Percentiles rank a stretch among this genome's conserved stretches.
Evolutionary conservation across 2,329 filamentous ascomycete genomes (phyloP).

Genomic region (Periconia sp.): DNA sequence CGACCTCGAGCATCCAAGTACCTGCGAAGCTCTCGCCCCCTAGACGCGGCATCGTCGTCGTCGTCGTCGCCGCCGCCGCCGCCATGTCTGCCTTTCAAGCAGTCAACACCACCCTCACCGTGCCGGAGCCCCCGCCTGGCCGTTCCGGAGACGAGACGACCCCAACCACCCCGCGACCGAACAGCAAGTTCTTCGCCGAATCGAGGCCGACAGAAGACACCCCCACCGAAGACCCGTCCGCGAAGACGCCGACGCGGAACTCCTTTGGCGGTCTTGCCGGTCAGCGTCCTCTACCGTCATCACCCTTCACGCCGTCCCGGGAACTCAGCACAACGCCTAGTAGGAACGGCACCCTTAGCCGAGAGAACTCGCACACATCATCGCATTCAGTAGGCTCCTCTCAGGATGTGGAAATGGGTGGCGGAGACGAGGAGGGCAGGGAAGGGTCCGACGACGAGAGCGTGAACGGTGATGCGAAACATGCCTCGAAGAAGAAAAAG

Average conservation of each 20-base stretch:
- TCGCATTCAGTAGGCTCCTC: slow-evolving; percentile 65
- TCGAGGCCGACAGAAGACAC: slow-evolving; percentile 41
- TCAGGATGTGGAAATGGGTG: slow-evolving; percentile 79
- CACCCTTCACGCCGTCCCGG: slow-evolving; percentile 53
- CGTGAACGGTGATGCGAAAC: slow-evolving; percentile 65
- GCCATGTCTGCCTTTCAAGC: slow-evolving; percentile 65
- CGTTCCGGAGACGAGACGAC: slow-evolving; percentile 60
- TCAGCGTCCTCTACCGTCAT: slow-evolving; percentile 54
- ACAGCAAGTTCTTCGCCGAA: slow-evolving; percentile 49
- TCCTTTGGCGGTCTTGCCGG: slow-evolving; percentile 55
- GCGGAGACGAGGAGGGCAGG: slow-evolving; percentile 72
- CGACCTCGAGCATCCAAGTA: not conserved
- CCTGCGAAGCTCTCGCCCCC: not conserved
- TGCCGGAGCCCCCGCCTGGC: slow-evolving; percentile 49
- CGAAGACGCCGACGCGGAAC: slow-evolving; percentile 69
- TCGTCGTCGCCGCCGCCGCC: slow-evolving; percentile 5
- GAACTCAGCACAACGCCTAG: slow-evolving; percentile 48
- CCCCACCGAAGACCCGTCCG: slow-evolving; percentile 48
- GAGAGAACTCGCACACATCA: slow-evolving; percentile 67
- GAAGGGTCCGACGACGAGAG: slow-evolving; percentile 59
- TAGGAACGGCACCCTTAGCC: slow-evolving; percentile 50
- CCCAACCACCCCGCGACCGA: slow-evolving; percentile 61
- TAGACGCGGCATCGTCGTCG: not conserved
- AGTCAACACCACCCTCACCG: slow-evolving; percentile 63
- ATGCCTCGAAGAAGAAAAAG: slow-evolving; percentile 92